Conservation (phyloP, 2,329 filamentous ascomycete species). For the Ceratocystis cubensis region DNA sequence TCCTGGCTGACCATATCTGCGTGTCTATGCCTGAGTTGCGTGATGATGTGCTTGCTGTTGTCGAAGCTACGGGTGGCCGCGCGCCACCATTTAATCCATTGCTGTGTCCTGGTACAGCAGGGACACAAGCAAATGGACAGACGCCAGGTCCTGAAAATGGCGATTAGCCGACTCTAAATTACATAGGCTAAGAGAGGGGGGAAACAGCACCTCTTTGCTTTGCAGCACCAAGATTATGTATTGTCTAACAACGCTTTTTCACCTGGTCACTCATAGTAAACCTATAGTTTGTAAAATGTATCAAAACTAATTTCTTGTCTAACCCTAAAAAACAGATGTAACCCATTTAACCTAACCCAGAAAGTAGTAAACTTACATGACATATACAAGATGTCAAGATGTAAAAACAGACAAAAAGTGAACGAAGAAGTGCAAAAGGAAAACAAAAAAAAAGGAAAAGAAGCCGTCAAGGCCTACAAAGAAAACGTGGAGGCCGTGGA, state of each 20-base stretch:
- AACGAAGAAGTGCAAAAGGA: slow-evolving; percentile 2
- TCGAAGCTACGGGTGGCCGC: slow-evolving; percentile 34
- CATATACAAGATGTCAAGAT: neutral
- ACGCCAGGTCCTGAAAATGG: slow-evolving; percentile 9
- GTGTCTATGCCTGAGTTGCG: slow-evolving; percentile 47
- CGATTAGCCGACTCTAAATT: neutral
- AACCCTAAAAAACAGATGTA: neutral
- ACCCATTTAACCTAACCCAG: neutral
- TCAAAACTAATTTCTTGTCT: slow-evolving; percentile 7
- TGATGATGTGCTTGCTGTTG: slow-evolving; percentile 39
- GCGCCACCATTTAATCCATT: slow-evolving; percentile 3
- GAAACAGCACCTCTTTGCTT: neutral
- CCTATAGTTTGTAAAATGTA: neutral
- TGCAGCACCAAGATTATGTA: too few relatives aligned
- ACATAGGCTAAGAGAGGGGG: neutral
- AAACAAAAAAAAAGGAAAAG: neutral
- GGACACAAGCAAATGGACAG: neutral
- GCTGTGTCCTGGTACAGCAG: neutral
- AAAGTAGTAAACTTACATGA: neutral
- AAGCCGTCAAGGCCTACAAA: neutral
- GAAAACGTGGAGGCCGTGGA: neutral
- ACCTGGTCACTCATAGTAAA: too few relatives aligned
- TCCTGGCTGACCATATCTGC: slow-evolving; percentile 46
- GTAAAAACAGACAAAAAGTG: slow-evolving; percentile 9
- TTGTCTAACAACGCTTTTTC: too few relatives aligned